Evolutionary conservation across 306 rosid species (phyloP).

Genomic region (Malus orientalis): DNA sequence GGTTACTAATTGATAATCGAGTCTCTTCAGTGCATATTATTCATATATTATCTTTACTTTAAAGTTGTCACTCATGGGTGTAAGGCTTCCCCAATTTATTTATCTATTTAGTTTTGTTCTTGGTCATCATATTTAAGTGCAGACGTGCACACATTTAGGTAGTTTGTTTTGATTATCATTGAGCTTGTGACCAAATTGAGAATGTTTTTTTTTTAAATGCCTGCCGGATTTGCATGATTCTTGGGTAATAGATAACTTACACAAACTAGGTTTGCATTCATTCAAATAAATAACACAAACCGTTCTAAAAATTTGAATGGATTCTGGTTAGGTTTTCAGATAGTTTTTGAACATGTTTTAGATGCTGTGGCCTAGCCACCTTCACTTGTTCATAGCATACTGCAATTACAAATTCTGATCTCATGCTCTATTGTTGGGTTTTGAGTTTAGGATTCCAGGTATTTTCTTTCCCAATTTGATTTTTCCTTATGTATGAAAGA

Average conservation of each 20-base stretch:
- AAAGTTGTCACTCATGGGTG: background rate
- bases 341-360: background rate
- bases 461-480: background rate
- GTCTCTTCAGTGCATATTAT: background rate
- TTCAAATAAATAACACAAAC: background rate
- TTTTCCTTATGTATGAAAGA: background rate
- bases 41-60: background rate
- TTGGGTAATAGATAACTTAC: background rate
- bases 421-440: background rate
- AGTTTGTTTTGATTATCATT: background rate
- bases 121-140: background rate
- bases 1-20: background rate
- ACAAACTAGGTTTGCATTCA: background rate
- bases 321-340: background rate
- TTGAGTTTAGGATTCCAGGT: background rate
- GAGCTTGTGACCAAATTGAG: background rate
- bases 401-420: background rate
- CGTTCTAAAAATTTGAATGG: background rate
- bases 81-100: background rate
- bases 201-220: background rate
- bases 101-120: background rate
- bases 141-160: background rate
- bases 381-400: background rate
- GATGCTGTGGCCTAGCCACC: background rate
- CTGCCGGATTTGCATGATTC: background rate